Conservation (phyloP, 1,139 yeast genomes). For the Nakaseomyces delphensis region DNA sequence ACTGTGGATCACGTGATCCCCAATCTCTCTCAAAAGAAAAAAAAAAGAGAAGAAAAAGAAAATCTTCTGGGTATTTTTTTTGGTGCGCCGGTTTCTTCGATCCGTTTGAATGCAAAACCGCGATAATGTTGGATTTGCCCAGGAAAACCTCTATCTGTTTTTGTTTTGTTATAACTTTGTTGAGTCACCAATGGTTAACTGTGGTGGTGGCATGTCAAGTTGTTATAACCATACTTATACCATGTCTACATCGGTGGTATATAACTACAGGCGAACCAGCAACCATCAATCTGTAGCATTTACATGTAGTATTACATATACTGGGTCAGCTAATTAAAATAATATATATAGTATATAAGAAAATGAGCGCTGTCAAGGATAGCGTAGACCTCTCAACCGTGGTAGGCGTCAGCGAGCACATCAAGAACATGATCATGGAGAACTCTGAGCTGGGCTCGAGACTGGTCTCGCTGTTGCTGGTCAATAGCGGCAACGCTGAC, state of each 20-base stretch:
- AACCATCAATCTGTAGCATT: too few relatives aligned
- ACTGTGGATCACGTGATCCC: too few relatives aligned
- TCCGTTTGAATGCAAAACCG: too few relatives aligned
- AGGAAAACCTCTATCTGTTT: not conserved
- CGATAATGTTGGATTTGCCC: too few relatives aligned
- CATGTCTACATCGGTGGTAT: too few relatives aligned
- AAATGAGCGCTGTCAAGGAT: not conserved
- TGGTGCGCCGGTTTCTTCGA: not conserved
- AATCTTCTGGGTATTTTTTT: too few relatives aligned
- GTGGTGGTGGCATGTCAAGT: not conserved
- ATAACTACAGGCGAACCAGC: too few relatives aligned
- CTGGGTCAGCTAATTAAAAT: not conserved
- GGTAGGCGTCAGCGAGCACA: slow-evolving; percentile 8
- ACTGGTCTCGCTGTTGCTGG: slow-evolving; percentile 25
- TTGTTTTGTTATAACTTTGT: not conserved
- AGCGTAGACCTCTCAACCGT: not conserved
- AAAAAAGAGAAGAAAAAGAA: too few relatives aligned
- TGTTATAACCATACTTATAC: too few relatives aligned
- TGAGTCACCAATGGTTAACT: not conserved
- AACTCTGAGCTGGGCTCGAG: slow-evolving; percentile 29
- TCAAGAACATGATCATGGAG: slow-evolving; percentile 21
- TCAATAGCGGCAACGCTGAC: slow-evolving; percentile 25
- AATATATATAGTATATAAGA: not conserved
- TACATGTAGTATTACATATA: too few relatives aligned
- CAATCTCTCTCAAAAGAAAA: too few relatives aligned